Evolutionary conservation across 2,329 filamentous ascomycete genomes (phyloP), one percentile per base, ranked within the genome.

Genomic region (Sarocladium kiliense): DNA sequence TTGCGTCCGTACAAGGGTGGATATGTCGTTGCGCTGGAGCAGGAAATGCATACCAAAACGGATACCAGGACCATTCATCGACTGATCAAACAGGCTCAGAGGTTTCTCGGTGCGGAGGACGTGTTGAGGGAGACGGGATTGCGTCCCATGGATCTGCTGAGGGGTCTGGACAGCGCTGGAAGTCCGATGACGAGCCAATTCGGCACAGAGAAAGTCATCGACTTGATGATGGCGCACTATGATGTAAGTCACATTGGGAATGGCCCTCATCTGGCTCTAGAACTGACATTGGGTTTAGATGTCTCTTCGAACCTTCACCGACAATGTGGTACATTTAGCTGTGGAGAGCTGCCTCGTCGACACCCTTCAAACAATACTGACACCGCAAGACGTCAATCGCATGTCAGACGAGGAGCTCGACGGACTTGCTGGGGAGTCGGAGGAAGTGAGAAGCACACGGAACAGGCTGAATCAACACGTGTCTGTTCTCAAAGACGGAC

Each of bases 301-400:
- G 61, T 71, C 74, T 1, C 65, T 74, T 3, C 60, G 71, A 14
- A 74, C 71, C 0, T 78, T 80, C 49, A 66, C 74, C 2, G 74
- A 81, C 3, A 78, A 78, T 19, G 65, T 80, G 10, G 67, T 74
- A n/a, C 76, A 71, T n/a, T 65, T 79, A 1, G 77, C 70, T 0
- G 66, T 78, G 0, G 78, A 81, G 59, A 74, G 74, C 30, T 78
- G 75, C 45, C 70, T 81, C 1, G 62, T 81, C 0, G 61, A 55
- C 0, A 67, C 73, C 1, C 56, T 80, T 0, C 67, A 70, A 1
- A 54, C 57, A 0, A 74, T 80, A 2, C 64, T 80, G 25, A 75
- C 70, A 0, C 65, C 72, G 1, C 64, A 63, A 1, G 62, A 59
- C 0, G 68, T 79, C 1, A 62, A 65, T 30, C 54, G 47, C 1